Evolutionary conservation across 2,329 filamentous ascomycete species (phyloP).

Genomic region (Phaeosphaeria sp.): DNA sequence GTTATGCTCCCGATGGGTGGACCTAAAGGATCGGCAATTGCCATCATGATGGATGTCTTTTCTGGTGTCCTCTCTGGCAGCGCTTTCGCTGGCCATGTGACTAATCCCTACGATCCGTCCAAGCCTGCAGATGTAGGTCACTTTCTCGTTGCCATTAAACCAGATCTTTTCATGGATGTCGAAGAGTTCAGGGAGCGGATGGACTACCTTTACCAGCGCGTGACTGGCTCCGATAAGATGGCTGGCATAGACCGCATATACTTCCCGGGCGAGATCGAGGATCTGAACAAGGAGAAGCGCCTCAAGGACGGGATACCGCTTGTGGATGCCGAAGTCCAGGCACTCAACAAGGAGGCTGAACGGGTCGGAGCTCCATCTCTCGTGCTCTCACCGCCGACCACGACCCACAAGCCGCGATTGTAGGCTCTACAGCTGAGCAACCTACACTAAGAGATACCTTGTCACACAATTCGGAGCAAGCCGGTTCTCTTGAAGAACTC

Average conservation of each 20-base stretch:
- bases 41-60: constrained; percentile 91
- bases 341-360: constrained; percentile 59
- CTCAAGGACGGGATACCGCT: constrained; percentile 57
- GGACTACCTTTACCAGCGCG: constrained; percentile 64
- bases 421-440: constrained; percentile 1
- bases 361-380: constrained; percentile 46
- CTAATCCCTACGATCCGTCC: constrained; percentile 75
- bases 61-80: constrained; percentile 79
- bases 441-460: no score
- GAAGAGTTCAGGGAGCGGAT: constrained; percentile 72
- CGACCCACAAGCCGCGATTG: constrained; percentile 17
- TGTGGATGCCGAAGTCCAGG: constrained; percentile 55
- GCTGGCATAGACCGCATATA: constrained; percentile 62
- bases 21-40: constrained; percentile 77
- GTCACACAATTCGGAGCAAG: no score
- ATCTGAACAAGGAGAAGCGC: constrained; percentile 36
- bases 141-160: constrained; percentile 70
- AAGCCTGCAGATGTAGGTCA: constrained; percentile 75
- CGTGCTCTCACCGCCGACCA: constrained; percentile 15
- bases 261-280: constrained; percentile 55
- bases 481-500: no score
- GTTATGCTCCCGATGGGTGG: constrained; percentile 89
- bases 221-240: constrained; percentile 61
- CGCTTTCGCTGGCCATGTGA: constrained; percentile 80
- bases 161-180: constrained; percentile 74